Evolutionary conservation across 2,329 filamentous ascomycete species (phyloP).

Genomic region (Periconia macrospinosa): DNA sequence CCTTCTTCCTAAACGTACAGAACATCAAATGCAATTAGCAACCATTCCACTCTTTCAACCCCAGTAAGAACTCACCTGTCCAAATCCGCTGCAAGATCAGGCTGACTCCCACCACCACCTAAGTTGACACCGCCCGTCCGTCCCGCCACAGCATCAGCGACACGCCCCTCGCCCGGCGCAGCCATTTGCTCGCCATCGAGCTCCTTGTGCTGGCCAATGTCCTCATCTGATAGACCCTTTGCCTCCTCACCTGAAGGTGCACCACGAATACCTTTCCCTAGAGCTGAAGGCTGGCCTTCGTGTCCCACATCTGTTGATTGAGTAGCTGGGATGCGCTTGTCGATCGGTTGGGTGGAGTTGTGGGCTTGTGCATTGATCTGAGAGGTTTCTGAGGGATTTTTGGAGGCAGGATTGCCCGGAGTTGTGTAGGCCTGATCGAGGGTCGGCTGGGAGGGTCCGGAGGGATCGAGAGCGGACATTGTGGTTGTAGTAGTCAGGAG

Average conservation of each 20-base stretch:
- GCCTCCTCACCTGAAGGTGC: conserved; percentile 49
- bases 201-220: conserved; percentile 49
- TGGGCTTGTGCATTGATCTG: conserved; percentile 39
- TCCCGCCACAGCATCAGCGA: conserved; percentile 46
- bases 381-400: conserved; percentile 43
- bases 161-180: conserved; percentile 49
- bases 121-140: conserved; percentile 20
- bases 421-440: conserved; percentile 50
- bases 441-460: conserved; percentile 48
- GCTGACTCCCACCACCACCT: conserved; percentile 41
- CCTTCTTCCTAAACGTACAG: conserved; percentile 48
- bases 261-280: conserved; percentile 49
- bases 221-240: conserved; percentile 42
- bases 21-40: neutral
- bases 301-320: conserved; percentile 30
- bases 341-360: conserved; percentile 28
- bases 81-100: conserved; percentile 48
- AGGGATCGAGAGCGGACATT: conserved; percentile 46
- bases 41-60: neutral
- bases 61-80: conserved; percentile 39
- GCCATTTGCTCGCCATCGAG: conserved; percentile 53
- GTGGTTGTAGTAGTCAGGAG: conserved; percentile 3
- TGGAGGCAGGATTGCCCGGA: conserved; percentile 48
- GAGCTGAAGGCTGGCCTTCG: conserved; percentile 40
- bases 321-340: conserved; percentile 43